Conservation (phyloP, 202 grass and related monocot genomes). For the Panicum virgatum region DNA sequence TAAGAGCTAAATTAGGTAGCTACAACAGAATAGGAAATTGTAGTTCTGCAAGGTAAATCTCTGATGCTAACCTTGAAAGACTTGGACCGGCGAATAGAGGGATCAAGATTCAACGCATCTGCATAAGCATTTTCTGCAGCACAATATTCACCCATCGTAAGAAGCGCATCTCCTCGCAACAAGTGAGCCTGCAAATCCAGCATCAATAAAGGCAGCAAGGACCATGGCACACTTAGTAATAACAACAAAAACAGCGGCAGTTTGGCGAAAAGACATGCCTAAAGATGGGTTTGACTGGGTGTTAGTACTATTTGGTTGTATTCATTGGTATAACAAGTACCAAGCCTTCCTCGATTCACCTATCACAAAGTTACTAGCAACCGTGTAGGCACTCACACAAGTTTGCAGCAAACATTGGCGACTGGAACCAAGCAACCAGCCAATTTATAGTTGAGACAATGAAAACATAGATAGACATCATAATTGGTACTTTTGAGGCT, state of each 20-base stretch:
- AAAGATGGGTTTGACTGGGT: background rate
- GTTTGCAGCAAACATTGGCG: background rate
- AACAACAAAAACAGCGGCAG: background rate
- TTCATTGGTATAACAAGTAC: background rate
- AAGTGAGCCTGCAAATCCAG: slow-evolving; percentile 67
- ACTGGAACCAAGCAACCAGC: background rate
- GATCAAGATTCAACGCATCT: slow-evolving; percentile 71
- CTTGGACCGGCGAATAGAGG: slow-evolving; percentile 71
- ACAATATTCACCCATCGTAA: slow-evolving; percentile 59
- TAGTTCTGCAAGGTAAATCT: background rate
- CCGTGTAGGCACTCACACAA: background rate
- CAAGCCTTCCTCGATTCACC: background rate
- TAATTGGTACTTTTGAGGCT: background rate
- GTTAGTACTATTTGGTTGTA: background rate
- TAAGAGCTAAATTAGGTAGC: background rate
- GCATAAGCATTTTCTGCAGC: slow-evolving; percentile 65
- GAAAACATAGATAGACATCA: background rate
- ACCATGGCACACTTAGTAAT: background rate
- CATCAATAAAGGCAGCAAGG: slow-evolving; percentile 1
- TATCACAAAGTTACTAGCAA: background rate
- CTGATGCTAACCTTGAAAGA: slow-evolving; percentile 77
- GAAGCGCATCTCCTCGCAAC: slow-evolving; percentile 64
- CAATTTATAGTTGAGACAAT: background rate
- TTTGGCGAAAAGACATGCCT: background rate
- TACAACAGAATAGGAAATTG: slow-evolving; percentile 8